phyloP scores from a whole-genome alignment of 1,284 basidiomycete species.

The Microbotryum saponariae region DNA sequence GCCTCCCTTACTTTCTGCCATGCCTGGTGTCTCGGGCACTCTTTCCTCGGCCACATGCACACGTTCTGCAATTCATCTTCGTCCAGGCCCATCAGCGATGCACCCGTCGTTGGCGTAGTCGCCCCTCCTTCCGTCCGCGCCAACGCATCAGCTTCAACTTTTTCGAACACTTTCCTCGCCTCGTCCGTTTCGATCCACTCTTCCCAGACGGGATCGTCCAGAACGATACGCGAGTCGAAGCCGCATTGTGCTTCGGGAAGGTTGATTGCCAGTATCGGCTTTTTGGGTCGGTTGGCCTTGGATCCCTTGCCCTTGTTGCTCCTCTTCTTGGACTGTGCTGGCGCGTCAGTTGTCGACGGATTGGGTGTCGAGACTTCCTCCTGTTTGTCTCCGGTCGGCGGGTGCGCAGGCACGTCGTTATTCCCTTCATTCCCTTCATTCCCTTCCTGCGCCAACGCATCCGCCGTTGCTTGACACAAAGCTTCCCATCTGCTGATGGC shows the following conservation, averaged over 20 bases:
- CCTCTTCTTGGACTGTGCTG: neutral
- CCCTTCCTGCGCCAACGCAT: conserved; percentile 11
- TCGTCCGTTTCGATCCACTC: conserved; percentile 13
- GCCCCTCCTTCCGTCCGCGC: conserved; percentile 35
- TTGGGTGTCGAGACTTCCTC: neutral
- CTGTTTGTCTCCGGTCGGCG: neutral
- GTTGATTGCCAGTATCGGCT: conserved; percentile 7
- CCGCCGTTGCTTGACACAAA: conserved; percentile 25
- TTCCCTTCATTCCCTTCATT: conserved; percentile 6
- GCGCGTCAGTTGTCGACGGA: neutral
- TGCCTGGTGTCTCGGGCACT: conserved; percentile 67
- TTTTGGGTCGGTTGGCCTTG: conserved; percentile 12
- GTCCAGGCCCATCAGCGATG: conserved; percentile 44
- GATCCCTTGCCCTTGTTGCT: neutral
- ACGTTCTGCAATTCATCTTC: conserved; percentile 40
- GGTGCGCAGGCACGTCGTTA: neutral
- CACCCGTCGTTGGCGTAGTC: conserved; percentile 2
- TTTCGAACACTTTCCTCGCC: conserved; percentile 52
- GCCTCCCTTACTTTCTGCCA: conserved; percentile 68
- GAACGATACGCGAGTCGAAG: conserved; percentile 73
- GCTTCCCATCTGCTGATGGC: conserved; percentile 29
- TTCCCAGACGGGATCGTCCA: conserved; percentile 57
- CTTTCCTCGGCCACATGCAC: conserved; percentile 65
- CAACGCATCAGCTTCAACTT: conserved; percentile 38
- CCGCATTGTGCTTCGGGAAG: conserved; percentile 52